Evolutionary conservation across 2,329 filamentous ascomycete species (phyloP), one percentile per base, ranked within the genome.

Genomic region (Dactylonectria macrodidyma): DNA sequence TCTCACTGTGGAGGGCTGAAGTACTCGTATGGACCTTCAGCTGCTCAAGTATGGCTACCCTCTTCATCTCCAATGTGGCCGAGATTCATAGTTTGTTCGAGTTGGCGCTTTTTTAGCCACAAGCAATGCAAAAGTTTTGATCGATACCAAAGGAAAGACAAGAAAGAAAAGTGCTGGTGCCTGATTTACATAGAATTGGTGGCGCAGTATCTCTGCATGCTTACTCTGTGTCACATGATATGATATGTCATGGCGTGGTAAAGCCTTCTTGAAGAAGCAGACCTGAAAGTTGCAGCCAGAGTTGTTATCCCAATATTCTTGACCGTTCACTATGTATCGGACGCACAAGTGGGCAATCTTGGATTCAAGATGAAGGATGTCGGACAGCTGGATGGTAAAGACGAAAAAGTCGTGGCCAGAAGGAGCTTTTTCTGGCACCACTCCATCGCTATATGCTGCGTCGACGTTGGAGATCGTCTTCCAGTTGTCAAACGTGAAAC

Each of bases 241-340:
- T n/a, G n/a, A n/a, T n/a, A n/a, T 41, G 2, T 41, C 10, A 41
- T 41, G 1, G 2, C 9, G 36, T 12, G 7, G 36, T 12, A 41
- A 16, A 41, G 36, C 9, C 36, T 11, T 41, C 36, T 41, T 41
- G 36, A 41, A 2, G 36, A 41, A 41, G 36, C 36, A 41, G 36
- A 14, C 36, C 12, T 41, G 36, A 41, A 41, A 41, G 48, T 51
- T 51, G 24, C 48, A 8, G 48, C 24, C 16, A 14, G 16, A 26
- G 48, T 51, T 51, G 24, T 51, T 51, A 26, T 51, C 48, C 48
- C 22, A 51, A 26, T 12, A 51, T 14, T 51, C 48, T 14, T 51
- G n/a, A 6, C 22, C 48, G 24, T 51, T 51, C 3, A 51, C 48
- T 14, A 14, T 51, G 14, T 51, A 51, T 3, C 48, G 22, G 24